phyloP scores from a whole-genome alignment of 129 eudicot genomes.

The Flaveria robusta region DNA sequence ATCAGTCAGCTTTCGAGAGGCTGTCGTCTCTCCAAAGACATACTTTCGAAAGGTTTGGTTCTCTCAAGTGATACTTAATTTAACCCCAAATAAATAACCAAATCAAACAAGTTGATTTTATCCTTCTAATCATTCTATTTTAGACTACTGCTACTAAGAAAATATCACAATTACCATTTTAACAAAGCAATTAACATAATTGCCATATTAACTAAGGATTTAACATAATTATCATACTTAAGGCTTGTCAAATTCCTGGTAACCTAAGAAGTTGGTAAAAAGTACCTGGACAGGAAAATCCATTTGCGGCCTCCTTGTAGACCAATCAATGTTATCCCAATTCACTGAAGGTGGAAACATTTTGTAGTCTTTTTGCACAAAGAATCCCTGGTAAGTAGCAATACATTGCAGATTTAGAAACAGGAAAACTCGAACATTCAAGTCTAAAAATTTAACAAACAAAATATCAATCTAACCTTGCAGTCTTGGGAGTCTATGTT shows the following conservation, averaged over 20 bases:
- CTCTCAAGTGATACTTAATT: neutral
- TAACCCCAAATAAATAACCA: too few species aligned
- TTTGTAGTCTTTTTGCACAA: conserved; percentile 90
- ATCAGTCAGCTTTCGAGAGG: neutral
- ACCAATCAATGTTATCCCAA: conserved; percentile 93
- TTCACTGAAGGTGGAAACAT: conserved; percentile 96
- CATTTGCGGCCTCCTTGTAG: conserved; percentile 90
- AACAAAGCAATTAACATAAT: too few species aligned
- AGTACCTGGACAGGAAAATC: conserved; percentile 93
- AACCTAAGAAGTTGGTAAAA: too few species aligned
- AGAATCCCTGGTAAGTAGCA: conserved; percentile 81
- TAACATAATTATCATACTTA: too few species aligned
- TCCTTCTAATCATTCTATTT: neutral
- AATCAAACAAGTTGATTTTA: too few species aligned
- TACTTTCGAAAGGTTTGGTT: neutral
- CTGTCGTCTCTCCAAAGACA: too few species aligned
- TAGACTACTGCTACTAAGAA: too few species aligned
- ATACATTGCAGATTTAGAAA: conserved; percentile 14
- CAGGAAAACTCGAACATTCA: neutral
- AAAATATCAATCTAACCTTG: conserved; percentile 54
- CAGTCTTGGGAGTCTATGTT: conserved; percentile 82
- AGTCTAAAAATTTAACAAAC: neutral
- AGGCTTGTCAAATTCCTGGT: too few species aligned
- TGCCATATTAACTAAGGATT: too few species aligned
- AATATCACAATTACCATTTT: too few species aligned